These are phyloP conservation scores for Dendryphion nanum DNA, from an alignment of 2,329 filamentous ascomycete genomes.

Conservation along the genomic window DNA sequence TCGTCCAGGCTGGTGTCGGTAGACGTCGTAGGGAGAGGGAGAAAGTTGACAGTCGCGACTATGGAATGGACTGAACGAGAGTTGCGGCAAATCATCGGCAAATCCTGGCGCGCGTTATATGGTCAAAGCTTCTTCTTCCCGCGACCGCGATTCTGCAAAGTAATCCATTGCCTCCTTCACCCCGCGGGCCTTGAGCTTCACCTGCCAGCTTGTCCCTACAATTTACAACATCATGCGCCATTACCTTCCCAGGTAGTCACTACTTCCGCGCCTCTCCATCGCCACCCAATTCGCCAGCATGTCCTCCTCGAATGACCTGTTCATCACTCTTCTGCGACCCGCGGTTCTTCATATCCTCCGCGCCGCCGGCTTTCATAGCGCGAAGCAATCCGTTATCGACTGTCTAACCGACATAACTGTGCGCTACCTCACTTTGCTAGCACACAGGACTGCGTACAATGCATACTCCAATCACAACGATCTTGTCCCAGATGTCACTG, in stretches of 20 bases:
- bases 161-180: not conserved
- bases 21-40: too few species aligned
- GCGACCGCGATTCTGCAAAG: too few species aligned
- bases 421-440: slow-evolving; percentile 75
- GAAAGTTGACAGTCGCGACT: too few species aligned
- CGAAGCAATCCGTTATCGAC: slow-evolving; percentile 79
- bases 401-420: slow-evolving; percentile 83
- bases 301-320: slow-evolving; percentile 48
- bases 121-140: too few species aligned
- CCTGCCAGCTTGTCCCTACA: too few species aligned
- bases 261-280: slow-evolving; percentile 16
- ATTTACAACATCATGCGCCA: slow-evolving; percentile 7
- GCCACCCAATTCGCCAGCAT: slow-evolving; percentile 21
- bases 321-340: slow-evolving; percentile 80
- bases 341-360: slow-evolving; percentile 88
- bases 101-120: too few species aligned
- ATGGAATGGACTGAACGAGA: too few species aligned
- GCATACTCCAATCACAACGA: slow-evolving; percentile 69
- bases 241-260: slow-evolving; percentile 7
- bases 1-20: too few species aligned
- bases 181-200: not conserved
- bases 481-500: slow-evolving; percentile 64
- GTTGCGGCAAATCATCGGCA: too few species aligned
- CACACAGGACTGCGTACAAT: slow-evolving; percentile 68
- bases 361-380: slow-evolving; percentile 83